phyloP scores from a whole-genome alignment of 106 monocot genomes.

The Posidonia australis region DNA sequence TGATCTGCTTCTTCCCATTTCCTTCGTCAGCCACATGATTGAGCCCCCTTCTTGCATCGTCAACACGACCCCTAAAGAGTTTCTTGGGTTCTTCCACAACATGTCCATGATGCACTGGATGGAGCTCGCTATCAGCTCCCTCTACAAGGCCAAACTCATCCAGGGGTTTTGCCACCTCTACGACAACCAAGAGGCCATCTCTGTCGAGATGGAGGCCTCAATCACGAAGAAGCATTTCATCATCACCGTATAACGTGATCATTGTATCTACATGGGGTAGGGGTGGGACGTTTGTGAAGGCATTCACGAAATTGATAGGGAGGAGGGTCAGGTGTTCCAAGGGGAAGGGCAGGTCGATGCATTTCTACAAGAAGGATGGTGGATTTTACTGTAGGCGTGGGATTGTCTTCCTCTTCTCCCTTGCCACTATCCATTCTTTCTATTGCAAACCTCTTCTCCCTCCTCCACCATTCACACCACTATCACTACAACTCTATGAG shows the following conservation, averaged over 20 bases:
- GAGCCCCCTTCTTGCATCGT: no score
- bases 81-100: conserved; percentile 57
- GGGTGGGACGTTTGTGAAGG: conserved; percentile 47
- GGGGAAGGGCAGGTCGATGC: conserved; percentile 91
- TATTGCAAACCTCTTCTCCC: no score
- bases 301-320: conserved; percentile 74
- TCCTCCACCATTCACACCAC: no score
- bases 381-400: conserved; percentile 73
- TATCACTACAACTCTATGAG: no score
- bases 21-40: conserved; percentile 18
- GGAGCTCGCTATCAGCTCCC: conserved; percentile 80
- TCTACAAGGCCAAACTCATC: conserved; percentile 90
- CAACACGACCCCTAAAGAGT: conserved; percentile 24
- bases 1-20: no score
- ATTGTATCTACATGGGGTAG: conserved; percentile 61
- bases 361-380: conserved; percentile 73
- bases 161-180: conserved; percentile 86
- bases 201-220: conserved; percentile 77
- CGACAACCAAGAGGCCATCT: conserved; percentile 79
- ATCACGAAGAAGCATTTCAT: conserved; percentile 52
- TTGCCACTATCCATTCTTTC: no score
- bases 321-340: conserved; percentile 46
- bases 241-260: conserved; percentile 78
- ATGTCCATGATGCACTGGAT: conserved; percentile 70
- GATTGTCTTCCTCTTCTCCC: no score